Conservation (phyloP, 129 eudicot genomes). For the Flaveria sonorensis region DNA sequence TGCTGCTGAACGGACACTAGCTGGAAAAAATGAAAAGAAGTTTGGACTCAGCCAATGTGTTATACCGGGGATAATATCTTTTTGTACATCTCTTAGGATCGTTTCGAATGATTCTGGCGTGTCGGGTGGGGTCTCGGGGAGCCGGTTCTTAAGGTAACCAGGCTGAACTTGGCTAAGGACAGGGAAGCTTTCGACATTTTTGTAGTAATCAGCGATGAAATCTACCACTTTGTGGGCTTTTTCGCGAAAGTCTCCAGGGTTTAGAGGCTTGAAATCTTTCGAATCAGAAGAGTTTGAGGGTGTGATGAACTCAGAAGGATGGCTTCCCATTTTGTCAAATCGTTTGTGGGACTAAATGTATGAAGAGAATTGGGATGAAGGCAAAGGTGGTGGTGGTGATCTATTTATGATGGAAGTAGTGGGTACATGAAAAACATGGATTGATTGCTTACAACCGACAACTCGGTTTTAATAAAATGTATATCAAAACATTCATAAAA, state of each 20-base stretch:
- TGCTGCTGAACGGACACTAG: slow-evolving; percentile 44
- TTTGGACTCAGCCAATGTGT: slow-evolving; percentile 54
- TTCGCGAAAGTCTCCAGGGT: slow-evolving; percentile 41
- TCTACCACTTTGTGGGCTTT: slow-evolving; percentile 44
- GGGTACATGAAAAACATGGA: too few relatives aligned
- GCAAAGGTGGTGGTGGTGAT: background rate
- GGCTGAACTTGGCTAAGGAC: slow-evolving; percentile 47
- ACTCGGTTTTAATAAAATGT: too few relatives aligned
- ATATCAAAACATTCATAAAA: too few relatives aligned
- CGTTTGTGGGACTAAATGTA: background rate
- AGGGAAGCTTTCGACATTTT: slow-evolving; percentile 32
- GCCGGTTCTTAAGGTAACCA: slow-evolving; percentile 36
- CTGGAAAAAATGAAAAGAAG: slow-evolving; percentile 52
- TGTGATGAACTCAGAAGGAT: slow-evolving; percentile 13
- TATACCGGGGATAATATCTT: slow-evolving; percentile 43
- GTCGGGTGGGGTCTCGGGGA: slow-evolving; percentile 40
- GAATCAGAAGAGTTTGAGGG: background rate
- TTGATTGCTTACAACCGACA: too few relatives aligned
- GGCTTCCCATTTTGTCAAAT: slow-evolving; percentile 32
- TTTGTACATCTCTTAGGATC: slow-evolving; percentile 34
- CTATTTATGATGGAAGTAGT: too few relatives aligned
- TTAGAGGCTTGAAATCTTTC: slow-evolving; percentile 39
- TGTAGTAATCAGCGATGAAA: slow-evolving; percentile 44
- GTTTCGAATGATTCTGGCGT: slow-evolving; percentile 39
- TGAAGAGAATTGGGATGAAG: background rate